Conservation (phyloP, 2,329 filamentous ascomycete species). For the Gremmenia infestans region DNA sequence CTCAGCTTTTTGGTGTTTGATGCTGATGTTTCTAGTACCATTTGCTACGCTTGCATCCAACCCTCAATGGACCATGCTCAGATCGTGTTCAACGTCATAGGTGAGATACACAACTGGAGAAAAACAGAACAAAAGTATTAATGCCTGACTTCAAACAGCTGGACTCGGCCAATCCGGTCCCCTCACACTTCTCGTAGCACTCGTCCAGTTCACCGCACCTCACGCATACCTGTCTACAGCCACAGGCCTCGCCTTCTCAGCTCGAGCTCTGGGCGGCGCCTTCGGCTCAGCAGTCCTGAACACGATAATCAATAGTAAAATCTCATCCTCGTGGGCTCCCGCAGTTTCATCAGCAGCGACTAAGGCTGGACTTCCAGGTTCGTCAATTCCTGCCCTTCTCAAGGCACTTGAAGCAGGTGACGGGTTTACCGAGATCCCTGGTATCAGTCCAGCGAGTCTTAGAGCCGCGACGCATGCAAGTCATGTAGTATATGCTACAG, state of each 20-base stretch:
- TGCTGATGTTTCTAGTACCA: slow-evolving; percentile 30
- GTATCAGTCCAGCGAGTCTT: slow-evolving; percentile 36
- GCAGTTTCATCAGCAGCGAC: slow-evolving; percentile 39
- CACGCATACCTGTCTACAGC: slow-evolving; percentile 49
- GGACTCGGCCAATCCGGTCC: slow-evolving; percentile 47
- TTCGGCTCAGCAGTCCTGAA: slow-evolving; percentile 49
- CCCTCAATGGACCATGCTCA: slow-evolving; percentile 42
- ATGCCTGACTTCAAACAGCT: slow-evolving; percentile 19
- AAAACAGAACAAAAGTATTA: background rate
- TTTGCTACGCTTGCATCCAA: slow-evolving; percentile 42
- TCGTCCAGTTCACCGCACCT: slow-evolving; percentile 48
- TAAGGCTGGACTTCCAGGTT: slow-evolving; percentile 37
- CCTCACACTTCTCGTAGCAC: slow-evolving; percentile 44
- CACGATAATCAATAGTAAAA: slow-evolving; percentile 46
- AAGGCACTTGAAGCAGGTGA: slow-evolving; percentile 36
- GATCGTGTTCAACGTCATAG: slow-evolving; percentile 43
- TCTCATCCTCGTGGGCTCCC: slow-evolving; percentile 36
- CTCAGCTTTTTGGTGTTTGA: background rate
- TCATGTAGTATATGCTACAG: slow-evolving; percentile 40
- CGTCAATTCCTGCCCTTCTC: slow-evolving; percentile 36
- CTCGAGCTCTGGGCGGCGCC: slow-evolving; percentile 47
- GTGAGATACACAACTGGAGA: slow-evolving; percentile 3
- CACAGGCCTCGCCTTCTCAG: slow-evolving; percentile 48
- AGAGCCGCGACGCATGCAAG: slow-evolving; percentile 37
- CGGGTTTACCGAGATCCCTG: slow-evolving; percentile 30